These are phyloP conservation scores for Epichloe bromicola DNA, from an alignment of 2,329 filamentous ascomycete genomes.

Conservation along the genomic window DNA sequence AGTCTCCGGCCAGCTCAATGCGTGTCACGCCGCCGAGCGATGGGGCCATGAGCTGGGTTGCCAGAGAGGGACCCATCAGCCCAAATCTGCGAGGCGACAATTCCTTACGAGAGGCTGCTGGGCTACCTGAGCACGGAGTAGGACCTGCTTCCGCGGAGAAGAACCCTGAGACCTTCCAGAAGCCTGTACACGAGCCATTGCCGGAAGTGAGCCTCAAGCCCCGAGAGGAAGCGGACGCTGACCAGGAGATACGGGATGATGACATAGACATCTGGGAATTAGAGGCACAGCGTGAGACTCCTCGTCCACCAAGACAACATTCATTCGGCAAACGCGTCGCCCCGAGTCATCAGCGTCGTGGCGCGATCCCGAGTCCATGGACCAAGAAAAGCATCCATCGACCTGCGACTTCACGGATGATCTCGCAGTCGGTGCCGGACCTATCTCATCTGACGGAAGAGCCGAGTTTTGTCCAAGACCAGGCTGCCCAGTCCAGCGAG, in stretches of 20 bases:
- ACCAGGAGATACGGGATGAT: conserved; percentile 20
- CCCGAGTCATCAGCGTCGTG: conserved; percentile 11
- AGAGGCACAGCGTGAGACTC: conserved; percentile 37
- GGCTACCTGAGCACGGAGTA: conserved; percentile 4
- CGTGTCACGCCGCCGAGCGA: conserved; percentile 19
- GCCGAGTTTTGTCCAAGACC: conserved; percentile 4
- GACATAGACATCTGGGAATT: conserved; percentile 44
- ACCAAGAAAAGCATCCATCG: conserved; percentile 13
- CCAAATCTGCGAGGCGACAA: conserved; percentile 22
- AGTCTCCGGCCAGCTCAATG: conserved; percentile 21
- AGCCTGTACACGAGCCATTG: conserved; percentile 8
- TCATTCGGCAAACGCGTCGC: conserved; percentile 16
- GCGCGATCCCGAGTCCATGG: conserved; percentile 28
- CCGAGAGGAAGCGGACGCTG: conserved; percentile 2
- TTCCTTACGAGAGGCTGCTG: conserved; percentile 17
- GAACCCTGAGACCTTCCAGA: neutral
- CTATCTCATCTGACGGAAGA: conserved; percentile 5
- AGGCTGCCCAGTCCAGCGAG: conserved; percentile 10
- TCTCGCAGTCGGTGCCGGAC: conserved; percentile 8
- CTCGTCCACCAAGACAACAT: conserved; percentile 18
- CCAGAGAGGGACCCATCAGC: conserved; percentile 24
- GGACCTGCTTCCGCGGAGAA: conserved; percentile 5
- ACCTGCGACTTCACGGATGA: conserved; percentile 2
- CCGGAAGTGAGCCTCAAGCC: neutral
- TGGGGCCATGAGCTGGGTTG: conserved; percentile 32